phyloP scores from a whole-genome alignment of 768 basidiomycete species.

The Nidula microcarpa region DNA sequence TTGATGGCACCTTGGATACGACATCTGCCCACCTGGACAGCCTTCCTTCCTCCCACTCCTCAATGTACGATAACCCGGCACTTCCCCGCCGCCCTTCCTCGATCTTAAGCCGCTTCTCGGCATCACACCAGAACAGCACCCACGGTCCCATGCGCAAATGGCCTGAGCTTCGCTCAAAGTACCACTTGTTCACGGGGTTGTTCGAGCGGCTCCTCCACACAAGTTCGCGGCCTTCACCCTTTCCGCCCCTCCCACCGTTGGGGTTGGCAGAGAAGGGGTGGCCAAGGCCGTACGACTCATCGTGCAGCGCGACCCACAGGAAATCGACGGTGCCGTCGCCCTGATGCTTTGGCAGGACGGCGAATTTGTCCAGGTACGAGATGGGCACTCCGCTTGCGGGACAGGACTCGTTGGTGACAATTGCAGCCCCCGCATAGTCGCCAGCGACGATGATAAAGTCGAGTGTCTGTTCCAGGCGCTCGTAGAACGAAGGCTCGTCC shows the following conservation, averaged over 20 bases:
- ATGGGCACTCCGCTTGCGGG: constrained; percentile 46
- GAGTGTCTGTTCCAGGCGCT: constrained; percentile 67
- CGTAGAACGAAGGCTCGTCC: constrained; percentile 72
- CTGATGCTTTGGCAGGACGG: constrained; percentile 90
- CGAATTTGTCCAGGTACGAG: constrained; percentile 98
- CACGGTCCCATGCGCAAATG: constrained; percentile 84
- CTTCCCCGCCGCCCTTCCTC: constrained; percentile 64
- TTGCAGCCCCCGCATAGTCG: constrained; percentile 92
- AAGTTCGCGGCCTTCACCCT: constrained; percentile 88
- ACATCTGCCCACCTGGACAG: constrained; percentile 66
- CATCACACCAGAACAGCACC: constrained; percentile 99
- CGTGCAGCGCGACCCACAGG: constrained; percentile 96
- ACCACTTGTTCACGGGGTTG: constrained; percentile 99
- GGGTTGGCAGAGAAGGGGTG: constrained; percentile 92
- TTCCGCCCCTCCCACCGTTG: constrained; percentile 88
- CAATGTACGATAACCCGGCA: constrained; percentile 67
- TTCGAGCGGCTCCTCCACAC: constrained; percentile 93
- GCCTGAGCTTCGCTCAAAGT: constrained; percentile 93
- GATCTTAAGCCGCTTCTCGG: constrained; percentile 76
- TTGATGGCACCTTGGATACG: constrained; percentile 70
- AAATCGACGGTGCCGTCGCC: constrained; percentile 99
- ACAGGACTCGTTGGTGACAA: constrained; percentile 71
- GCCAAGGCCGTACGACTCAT: constrained; percentile 96
- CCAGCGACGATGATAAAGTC: constrained; percentile 95
- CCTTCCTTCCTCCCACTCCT: constrained; percentile 73